Evolutionary conservation across 2,329 filamentous ascomycete species (phyloP), one percentile per base, ranked within the genome.

Genomic region (Colletotrichum lupini): DNA sequence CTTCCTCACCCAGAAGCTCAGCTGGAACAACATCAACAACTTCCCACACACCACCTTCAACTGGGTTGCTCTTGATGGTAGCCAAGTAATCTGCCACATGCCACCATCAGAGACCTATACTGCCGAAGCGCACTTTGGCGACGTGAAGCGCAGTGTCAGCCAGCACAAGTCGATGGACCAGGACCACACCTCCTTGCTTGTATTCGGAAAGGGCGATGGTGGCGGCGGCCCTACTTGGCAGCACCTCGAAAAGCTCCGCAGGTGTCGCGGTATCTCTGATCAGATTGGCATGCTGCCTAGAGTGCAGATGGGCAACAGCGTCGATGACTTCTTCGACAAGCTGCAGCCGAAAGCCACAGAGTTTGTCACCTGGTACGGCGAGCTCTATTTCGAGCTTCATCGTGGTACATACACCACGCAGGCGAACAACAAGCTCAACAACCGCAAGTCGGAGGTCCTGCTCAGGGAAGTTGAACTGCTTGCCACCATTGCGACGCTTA

Each of bases 1-100:
- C 42, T 99, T 99, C 87, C 93, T 99, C 79, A 99, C 97, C 0
- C 97, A 99, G 83, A 99, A 99, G 85, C 87, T 99, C 73, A 98
- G 96, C 86, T 99, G 97, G 97, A 98, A 98, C 86, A 98, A 98
- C 82, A 98, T 98, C 88, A 98, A 98, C 85, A 97, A 94, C 80
- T 99, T 98, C 85, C 97, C 97, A 0, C 97, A 98, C 81, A 98
- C 97, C 6, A 98, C 97, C 0, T 99, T 99, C 88, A 98, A 98
- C 83, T 99, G 97, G 97, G 95, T 99, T 37, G 91, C 95, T 14
- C 90, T 98, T 16, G 97, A 99, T 81, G 96, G 97, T 71, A 97
- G 94, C 79, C 97, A 98, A 80, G 97, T 99, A 76, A 91, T 99
- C 75, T 98, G 96, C 82, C 97, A 99, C 80, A 99, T 99, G 97